Conservation (phyloP, 371 early-diverging fungal genomes). For the Phascolomyces articulosus region DNA sequence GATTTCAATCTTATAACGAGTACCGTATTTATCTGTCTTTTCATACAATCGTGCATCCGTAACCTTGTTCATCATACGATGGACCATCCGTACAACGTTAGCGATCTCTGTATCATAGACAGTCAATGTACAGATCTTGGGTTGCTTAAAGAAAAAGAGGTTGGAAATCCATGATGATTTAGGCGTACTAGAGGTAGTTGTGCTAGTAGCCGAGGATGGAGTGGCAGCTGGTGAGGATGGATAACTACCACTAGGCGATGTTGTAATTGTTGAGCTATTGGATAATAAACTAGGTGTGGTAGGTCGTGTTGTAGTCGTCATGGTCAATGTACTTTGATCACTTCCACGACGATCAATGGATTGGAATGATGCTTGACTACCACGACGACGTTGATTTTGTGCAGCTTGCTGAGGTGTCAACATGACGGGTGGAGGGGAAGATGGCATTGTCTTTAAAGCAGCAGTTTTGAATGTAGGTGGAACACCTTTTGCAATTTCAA, state of each 20-base stretch:
- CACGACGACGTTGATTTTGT: constrained; percentile 17
- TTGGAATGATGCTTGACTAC: constrained; percentile 37
- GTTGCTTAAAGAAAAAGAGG: constrained; percentile 53
- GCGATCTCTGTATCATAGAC: constrained; percentile 34
- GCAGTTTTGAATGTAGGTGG: constrained; percentile 3
- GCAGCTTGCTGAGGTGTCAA: background rate
- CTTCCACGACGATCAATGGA: constrained; percentile 37
- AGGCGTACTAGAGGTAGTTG: constrained; percentile 10
- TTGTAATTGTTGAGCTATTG: constrained; percentile 38
- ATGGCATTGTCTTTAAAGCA: background rate
- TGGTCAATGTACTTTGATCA: constrained; percentile 12
- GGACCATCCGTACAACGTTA: constrained; percentile 29
- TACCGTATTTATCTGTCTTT: constrained; percentile 39
- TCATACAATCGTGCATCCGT: constrained; percentile 42
- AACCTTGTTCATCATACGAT: constrained; percentile 37
- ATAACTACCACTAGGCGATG: constrained; percentile 6
- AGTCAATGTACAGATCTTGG: constrained; percentile 41
- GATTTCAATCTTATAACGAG: constrained; percentile 48
- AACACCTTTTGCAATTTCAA: constrained; percentile 3
- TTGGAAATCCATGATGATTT: constrained; percentile 45
- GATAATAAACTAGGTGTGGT: constrained; percentile 40
- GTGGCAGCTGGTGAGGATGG: constrained; percentile 15
- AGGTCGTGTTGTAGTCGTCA: constrained; percentile 21
- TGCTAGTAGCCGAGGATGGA: too few species aligned
- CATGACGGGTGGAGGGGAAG: background rate